Conservation (phyloP, 805 yeast species). For the Debaryomyces castellii region DNA sequence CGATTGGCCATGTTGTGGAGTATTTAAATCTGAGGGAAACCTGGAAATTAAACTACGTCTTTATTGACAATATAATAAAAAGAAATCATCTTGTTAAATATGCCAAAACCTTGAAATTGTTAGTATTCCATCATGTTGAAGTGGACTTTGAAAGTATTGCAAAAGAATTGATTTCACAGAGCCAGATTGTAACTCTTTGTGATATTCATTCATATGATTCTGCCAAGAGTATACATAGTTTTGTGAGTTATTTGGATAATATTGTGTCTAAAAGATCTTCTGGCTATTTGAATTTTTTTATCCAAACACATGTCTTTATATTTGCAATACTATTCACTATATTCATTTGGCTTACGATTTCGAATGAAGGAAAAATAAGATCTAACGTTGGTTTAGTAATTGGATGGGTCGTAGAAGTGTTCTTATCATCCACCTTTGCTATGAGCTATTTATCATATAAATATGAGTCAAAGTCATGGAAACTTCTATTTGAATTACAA, state of each 20-base stretch:
- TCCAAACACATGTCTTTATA: not conserved
- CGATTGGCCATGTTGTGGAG: slow-evolving; percentile 14
- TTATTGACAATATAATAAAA: slow-evolving; percentile 21
- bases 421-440: slow-evolving; percentile 27
- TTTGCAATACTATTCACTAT: slow-evolving; percentile 13
- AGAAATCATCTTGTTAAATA: slow-evolving; percentile 29
- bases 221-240: not conserved
- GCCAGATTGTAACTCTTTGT: not conserved
- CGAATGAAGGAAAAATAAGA: slow-evolving; percentile 34
- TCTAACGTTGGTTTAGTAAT: slow-evolving; percentile 33
- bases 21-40: slow-evolving; percentile 27
- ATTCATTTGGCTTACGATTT: slow-evolving; percentile 22
- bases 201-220: not conserved
- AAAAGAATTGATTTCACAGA: not conserved
- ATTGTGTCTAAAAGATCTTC: not conserved
- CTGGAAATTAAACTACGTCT: slow-evolving; percentile 19
- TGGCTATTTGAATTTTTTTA: not conserved
- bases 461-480: slow-evolving; percentile 22
- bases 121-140: slow-evolving; percentile 16
- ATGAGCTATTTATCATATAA: slow-evolving; percentile 19
- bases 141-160: not conserved
- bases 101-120: slow-evolving; percentile 22
- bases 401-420: slow-evolving; percentile 34
- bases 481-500: slow-evolving; percentile 25
- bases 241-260: not conserved